A percentile compares a stretch with the other conserved stretches of the same genome.
phyloP scores from a whole-genome alignment of 441 rosid species.

The Populus hybrid region DNA sequence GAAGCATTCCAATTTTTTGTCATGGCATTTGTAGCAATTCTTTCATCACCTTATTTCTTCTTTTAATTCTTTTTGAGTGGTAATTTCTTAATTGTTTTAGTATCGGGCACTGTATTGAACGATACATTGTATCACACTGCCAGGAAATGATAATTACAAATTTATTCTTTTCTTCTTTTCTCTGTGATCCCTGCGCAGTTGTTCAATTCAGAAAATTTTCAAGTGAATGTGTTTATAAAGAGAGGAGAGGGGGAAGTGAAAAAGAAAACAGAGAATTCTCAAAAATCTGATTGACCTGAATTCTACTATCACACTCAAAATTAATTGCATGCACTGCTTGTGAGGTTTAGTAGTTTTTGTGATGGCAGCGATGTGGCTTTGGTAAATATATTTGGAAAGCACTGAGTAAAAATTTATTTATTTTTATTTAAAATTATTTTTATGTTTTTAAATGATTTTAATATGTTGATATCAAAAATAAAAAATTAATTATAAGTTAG shows the following conservation, averaged over 20 bases:
- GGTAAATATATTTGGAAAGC: too few relatives aligned
- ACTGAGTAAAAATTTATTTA: too few relatives aligned
- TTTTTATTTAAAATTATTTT: too few relatives aligned
- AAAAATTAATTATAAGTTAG: too few relatives aligned
- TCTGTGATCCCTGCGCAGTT: neutral
- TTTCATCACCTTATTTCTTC: conserved; percentile 34
- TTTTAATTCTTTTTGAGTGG: conserved; percentile 18
- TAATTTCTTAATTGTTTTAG: conserved; percentile 20
- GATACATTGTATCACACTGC: conserved; percentile 12
- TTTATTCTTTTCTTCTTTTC: neutral
- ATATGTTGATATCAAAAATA: too few relatives aligned
- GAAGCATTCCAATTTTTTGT: conserved; percentile 20
- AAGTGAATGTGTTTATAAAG: neutral
- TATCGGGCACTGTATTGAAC: conserved; percentile 22
- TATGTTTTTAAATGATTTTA: too few relatives aligned
- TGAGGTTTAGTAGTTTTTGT: too few relatives aligned
- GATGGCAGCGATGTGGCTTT: too few relatives aligned
- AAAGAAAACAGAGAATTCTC: too few relatives aligned
- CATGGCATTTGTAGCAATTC: conserved; percentile 42
- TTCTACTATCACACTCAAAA: too few relatives aligned
- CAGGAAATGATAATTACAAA: conserved; percentile 13
- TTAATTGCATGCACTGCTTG: too few relatives aligned
- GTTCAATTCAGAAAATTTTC: neutral
- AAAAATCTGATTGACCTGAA: neutral
- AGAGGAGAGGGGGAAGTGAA: neutral